These are phyloP conservation scores for Scheffersomyces lignosus DNA, from an alignment of 805 yeast species.

Conservation along the genomic window DNA sequence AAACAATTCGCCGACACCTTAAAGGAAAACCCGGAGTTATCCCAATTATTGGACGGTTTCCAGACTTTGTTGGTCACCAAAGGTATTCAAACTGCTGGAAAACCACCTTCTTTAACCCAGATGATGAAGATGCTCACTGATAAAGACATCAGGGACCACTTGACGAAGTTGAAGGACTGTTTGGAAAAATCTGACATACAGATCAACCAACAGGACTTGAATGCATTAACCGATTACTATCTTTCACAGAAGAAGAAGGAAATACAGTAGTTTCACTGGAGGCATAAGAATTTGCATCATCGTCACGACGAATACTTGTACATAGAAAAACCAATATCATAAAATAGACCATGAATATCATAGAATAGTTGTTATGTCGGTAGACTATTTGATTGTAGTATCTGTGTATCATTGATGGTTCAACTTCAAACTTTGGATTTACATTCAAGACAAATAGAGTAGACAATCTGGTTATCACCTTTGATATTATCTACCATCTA, in stretches of 20 bases:
- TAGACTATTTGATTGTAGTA: too few relatives aligned
- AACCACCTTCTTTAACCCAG: slow-evolving; percentile 35
- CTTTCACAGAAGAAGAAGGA: slow-evolving; percentile 8
- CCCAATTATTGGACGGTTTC: slow-evolving; percentile 27
- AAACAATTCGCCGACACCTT: slow-evolving; percentile 10
- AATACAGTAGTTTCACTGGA: not conserved
- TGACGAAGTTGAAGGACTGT: slow-evolving; percentile 26
- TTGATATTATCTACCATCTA: too few relatives aligned
- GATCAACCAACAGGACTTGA: slow-evolving; percentile 33
- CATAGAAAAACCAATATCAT: slow-evolving; percentile 1
- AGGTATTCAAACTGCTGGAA: slow-evolving; percentile 31
- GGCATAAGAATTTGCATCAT: too few relatives aligned
- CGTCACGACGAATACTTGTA: slow-evolving; percentile 2
- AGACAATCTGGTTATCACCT: too few relatives aligned
- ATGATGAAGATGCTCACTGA: slow-evolving; percentile 39
- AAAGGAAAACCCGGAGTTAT: slow-evolving; percentile 29
- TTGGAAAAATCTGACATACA: slow-evolving; percentile 33
- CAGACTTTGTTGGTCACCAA: slow-evolving; percentile 29
- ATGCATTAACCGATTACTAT: slow-evolving; percentile 26
- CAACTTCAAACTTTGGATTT: too few relatives aligned
- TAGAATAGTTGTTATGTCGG: too few relatives aligned
- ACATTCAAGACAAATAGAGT: too few relatives aligned
- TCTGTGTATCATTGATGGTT: too few relatives aligned
- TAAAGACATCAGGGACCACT: slow-evolving; percentile 31
- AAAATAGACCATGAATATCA: not conserved